Evolutionary conservation across 257 asterid genomes (phyloP).

Genomic region (Ehretia macrophylla): DNA sequence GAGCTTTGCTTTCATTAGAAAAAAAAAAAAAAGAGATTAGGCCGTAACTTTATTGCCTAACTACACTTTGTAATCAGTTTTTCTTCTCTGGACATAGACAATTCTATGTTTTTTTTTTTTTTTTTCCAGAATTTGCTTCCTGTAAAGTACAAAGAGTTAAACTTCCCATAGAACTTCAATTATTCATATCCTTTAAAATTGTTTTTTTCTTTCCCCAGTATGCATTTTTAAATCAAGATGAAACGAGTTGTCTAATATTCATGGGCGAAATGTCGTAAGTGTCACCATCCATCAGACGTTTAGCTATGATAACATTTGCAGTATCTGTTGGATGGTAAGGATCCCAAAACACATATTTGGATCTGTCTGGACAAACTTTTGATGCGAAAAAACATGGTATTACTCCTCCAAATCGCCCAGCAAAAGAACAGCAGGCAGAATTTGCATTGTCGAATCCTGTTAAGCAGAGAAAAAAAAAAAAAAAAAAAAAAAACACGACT

Average conservation of each 20-base stretch:
- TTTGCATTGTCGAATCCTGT: conserved; percentile 56
- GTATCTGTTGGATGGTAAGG: conserved; percentile 75
- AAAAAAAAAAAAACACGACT: conserved; percentile 1
- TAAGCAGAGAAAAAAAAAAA: too few relatives aligned
- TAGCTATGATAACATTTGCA: conserved; percentile 47
- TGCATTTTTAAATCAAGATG: conserved; percentile 6
- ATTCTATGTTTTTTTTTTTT: too few relatives aligned
- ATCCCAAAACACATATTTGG: conserved; percentile 80
- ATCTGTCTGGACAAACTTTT: conserved; percentile 50
- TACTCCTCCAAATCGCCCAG: conserved; percentile 64
- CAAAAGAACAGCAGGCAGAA: conserved; percentile 56
- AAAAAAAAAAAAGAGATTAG: too few relatives aligned
- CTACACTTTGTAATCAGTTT: too few relatives aligned
- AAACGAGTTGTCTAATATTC: conserved; percentile 42
- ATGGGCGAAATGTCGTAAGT: conserved; percentile 54
- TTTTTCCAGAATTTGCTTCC: too few relatives aligned
- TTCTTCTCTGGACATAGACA: too few relatives aligned
- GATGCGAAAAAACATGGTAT: conserved; percentile 70
- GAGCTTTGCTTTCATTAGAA: too few relatives aligned
- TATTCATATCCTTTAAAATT: too few relatives aligned
- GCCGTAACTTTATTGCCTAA: too few relatives aligned
- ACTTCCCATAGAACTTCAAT: too few relatives aligned
- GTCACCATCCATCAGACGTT: conserved; percentile 49
- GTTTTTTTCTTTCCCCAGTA: too few relatives aligned
- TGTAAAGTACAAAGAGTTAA: too few relatives aligned